Evolutionary conservation across 192 early-diverging fungal species (phyloP).

Genomic region (Pecoramyces ruminantium): DNA sequence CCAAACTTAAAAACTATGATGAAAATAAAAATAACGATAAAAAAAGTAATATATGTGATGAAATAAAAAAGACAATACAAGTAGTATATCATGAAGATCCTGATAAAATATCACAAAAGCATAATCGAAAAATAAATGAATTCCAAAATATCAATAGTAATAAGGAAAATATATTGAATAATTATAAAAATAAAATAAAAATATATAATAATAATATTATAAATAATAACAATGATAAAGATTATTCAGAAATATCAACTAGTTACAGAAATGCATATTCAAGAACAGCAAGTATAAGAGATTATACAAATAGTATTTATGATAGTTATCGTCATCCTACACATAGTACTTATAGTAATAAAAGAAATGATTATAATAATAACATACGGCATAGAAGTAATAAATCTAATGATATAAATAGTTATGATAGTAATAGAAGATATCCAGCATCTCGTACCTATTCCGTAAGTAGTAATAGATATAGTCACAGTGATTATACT

Average conservation of each 20-base stretch:
- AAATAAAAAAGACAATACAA: background rate
- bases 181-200: background rate
- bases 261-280: background rate
- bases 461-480: background rate
- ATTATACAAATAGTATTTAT: too few relatives aligned
- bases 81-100: background rate
- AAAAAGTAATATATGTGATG: background rate
- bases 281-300: too few relatives aligned
- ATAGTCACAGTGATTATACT: background rate
- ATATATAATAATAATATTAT: background rate
- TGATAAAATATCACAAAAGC: background rate
- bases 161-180: background rate
- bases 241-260: background rate
- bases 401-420: background rate
- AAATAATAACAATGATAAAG: background rate
- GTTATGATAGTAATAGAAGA: background rate
- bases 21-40: background rate
- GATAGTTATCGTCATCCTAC: too few relatives aligned
- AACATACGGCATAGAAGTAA: background rate
- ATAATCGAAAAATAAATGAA: background rate
- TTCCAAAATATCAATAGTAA: background rate
- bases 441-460: background rate
- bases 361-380: background rate
- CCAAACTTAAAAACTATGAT: background rate
- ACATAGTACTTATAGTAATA: too few relatives aligned